phyloP scores from a whole-genome alignment of 2,329 filamentous ascomycete genomes.

The Cordyceps fumosorosea region DNA sequence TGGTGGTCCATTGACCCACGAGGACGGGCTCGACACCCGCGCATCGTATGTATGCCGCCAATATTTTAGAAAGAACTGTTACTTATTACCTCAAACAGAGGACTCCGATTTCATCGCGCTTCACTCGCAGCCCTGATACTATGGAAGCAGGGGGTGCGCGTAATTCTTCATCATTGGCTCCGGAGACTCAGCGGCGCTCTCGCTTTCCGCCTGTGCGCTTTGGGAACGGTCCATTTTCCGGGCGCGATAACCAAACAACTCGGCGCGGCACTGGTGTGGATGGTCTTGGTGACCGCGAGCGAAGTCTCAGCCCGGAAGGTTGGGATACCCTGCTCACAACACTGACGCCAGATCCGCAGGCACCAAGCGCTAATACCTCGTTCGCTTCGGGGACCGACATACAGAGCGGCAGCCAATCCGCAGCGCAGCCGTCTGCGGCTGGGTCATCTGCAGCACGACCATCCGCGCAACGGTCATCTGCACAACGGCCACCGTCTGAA shows the following conservation, averaged over 20 bases:
- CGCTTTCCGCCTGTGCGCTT: neutral
- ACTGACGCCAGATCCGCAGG: slow-evolving; percentile 72
- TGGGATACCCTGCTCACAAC: slow-evolving; percentile 82
- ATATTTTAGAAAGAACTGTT: slow-evolving; percentile 32
- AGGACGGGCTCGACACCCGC: slow-evolving; percentile 17
- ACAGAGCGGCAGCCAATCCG: slow-evolving; percentile 29
- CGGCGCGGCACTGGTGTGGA: slow-evolving; percentile 39
- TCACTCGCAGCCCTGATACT: slow-evolving; percentile 10
- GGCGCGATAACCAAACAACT: slow-evolving; percentile 2
- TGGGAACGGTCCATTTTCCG: neutral
- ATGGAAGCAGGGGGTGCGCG: neutral
- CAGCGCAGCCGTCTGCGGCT: slow-evolving; percentile 2
- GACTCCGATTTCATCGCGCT: slow-evolving; percentile 8
- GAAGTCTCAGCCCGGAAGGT: slow-evolving; percentile 69
- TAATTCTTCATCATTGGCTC: neutral
- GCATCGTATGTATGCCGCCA: slow-evolving; percentile 18
- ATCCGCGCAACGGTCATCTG: neutral
- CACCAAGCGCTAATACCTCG: slow-evolving; percentile 74
- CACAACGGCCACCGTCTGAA: neutral
- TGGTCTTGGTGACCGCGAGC: slow-evolving; percentile 76
- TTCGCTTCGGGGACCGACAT: slow-evolving; percentile 58
- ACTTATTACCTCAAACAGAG: slow-evolving; percentile 49
- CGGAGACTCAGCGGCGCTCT: neutral
- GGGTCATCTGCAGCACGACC: neutral
- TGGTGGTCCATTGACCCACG: slow-evolving; percentile 22